phyloP scores from a whole-genome alignment of 148 eudicot genomes.

The Chenopodium album region DNA sequence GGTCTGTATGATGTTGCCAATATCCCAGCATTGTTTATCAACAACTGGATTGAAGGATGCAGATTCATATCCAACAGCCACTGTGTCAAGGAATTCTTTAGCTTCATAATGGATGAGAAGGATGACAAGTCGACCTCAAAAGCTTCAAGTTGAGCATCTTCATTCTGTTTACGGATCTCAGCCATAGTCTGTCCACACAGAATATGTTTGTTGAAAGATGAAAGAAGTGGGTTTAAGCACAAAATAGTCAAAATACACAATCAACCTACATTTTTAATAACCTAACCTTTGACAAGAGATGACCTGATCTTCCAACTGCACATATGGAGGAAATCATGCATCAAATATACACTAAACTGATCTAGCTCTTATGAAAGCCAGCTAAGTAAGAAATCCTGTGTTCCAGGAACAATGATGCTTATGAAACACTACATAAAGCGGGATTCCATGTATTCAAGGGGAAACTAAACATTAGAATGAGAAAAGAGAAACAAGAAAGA shows the following conservation, averaged over 20 bases:
- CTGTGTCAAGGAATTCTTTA: conserved; percentile 51
- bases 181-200: conserved; percentile 47
- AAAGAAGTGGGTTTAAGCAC: conserved; percentile 1
- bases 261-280: conserved; percentile 14
- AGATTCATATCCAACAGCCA: conserved; percentile 69
- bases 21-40: conserved; percentile 93
- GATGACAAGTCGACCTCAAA: conserved; percentile 79
- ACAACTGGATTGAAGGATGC: conserved; percentile 82
- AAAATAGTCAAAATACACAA: background rate
- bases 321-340: conserved; percentile 10
- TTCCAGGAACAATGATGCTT: too few species aligned
- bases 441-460: background rate
- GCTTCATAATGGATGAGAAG: conserved; percentile 67
- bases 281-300: conserved; percentile 55
- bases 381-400: background rate
- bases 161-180: conserved; percentile 47
- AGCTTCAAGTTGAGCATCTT: conserved; percentile 60
- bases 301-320: conserved; percentile 80
- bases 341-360: background rate
- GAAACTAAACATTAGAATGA: too few species aligned
- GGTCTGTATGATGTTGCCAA: conserved; percentile 65
- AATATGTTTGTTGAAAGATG: background rate
- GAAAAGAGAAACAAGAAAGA: background rate
- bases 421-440: background rate
- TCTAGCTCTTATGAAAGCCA: background rate